Conservation (phyloP, 371 early-diverging fungal species). For the Syncephalastrum monosporum region DNA sequence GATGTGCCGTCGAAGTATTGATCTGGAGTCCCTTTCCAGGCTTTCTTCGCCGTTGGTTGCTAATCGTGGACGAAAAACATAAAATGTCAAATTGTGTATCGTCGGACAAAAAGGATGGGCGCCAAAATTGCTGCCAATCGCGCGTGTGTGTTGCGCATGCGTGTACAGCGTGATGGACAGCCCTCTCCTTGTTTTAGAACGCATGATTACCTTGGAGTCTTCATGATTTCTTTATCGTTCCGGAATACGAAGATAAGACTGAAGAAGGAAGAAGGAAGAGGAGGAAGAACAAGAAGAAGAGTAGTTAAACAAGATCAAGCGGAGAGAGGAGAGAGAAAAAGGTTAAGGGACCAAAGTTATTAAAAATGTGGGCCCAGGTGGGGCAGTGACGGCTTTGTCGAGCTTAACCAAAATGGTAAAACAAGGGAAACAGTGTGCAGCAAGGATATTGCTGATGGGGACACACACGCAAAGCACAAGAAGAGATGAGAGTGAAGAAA, state of each 20-base stretch:
- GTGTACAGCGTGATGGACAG: no score
- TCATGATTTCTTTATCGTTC: constrained; percentile 6
- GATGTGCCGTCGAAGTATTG: constrained; percentile 2
- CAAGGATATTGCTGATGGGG: no score
- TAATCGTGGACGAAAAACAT: constrained; percentile 4
- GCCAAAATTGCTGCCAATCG: neutral
- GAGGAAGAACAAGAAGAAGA: constrained; percentile 20
- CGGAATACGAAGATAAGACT: constrained; percentile 4
- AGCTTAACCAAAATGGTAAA: constrained; percentile 17
- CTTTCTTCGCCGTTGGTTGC: constrained; percentile 5
- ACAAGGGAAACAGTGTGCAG: constrained; percentile 5
- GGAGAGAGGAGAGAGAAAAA: constrained; percentile 3
- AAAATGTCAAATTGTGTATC: constrained; percentile 27
- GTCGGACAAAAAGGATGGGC: constrained; percentile 21
- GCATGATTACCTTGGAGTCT: constrained; percentile 10
- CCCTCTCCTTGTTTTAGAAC: no score
- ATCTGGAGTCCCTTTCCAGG: neutral
- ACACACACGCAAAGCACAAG: no score
- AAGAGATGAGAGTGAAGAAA: neutral
- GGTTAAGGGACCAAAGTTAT: constrained; percentile 2
- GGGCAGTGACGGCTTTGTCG: neutral
- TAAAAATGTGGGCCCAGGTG: constrained; percentile 7
- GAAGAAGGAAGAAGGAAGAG: constrained; percentile 9
- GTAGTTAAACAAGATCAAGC: constrained; percentile 2
- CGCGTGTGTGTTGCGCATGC: constrained; percentile 1